Evolutionary conservation across 345 rosid genomes (phyloP).

Genomic region (Eutrema yunnanense): DNA sequence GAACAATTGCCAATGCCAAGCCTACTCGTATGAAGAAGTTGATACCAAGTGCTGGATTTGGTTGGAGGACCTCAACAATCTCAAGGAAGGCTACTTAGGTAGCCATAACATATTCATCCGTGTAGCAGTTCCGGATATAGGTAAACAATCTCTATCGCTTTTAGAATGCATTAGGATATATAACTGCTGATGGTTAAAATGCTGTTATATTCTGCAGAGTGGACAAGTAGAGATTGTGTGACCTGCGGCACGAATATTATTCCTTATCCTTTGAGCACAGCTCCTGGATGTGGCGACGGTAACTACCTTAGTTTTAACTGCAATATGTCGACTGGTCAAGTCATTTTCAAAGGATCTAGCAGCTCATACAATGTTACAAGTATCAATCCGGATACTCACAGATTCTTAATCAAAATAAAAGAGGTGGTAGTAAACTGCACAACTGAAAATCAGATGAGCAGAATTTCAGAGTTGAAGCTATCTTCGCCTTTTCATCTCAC

Average conservation of each 20-base stretch:
- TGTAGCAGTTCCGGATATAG: conserved; percentile 38
- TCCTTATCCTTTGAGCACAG: conserved; percentile 64
- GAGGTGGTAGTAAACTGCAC: conserved; percentile 18
- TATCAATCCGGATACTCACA: conserved; percentile 33
- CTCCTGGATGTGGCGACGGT: conserved; percentile 53
- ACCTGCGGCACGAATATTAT: conserved; percentile 44
- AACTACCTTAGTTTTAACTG: conserved; percentile 48
- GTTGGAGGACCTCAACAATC: conserved; percentile 44
- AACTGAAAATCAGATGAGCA: not conserved
- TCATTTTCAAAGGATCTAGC: conserved; percentile 32
- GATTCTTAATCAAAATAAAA: conserved; percentile 33
- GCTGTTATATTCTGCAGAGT: conserved; percentile 32
- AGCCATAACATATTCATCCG: conserved; percentile 42
- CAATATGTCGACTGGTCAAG: conserved; percentile 36
- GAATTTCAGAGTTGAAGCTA: conserved; percentile 8
- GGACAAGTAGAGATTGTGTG: conserved; percentile 37
- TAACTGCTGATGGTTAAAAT: not conserved
- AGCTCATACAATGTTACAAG: conserved; percentile 38
- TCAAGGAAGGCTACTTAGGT: conserved; percentile 39
- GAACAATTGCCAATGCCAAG: conserved; percentile 51
- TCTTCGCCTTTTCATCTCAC: conserved; percentile 37
- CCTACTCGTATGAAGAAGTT: conserved; percentile 43
- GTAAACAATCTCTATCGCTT: conserved; percentile 26
- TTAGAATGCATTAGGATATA: not conserved
- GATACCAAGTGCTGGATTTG: conserved; percentile 52